phyloP scores from a whole-genome alignment of 2,329 filamentous ascomycete genomes.

The Amphichorda felina region DNA sequence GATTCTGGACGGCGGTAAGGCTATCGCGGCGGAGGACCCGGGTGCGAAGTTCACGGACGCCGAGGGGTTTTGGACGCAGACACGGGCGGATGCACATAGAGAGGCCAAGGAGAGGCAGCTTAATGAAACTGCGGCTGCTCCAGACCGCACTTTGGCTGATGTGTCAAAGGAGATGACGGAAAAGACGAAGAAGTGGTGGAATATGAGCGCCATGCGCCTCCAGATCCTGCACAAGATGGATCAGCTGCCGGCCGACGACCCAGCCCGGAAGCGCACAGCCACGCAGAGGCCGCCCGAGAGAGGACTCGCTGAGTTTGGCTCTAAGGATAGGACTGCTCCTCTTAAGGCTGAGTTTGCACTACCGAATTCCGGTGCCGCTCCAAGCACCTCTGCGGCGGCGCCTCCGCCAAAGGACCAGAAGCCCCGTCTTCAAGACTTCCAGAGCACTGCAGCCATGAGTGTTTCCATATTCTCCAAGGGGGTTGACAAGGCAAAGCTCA shows the following conservation, averaged over 20 bases:
- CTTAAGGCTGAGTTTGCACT: conserved; percentile 1
- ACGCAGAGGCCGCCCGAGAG: conserved; percentile 17
- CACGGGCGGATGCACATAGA: conserved; percentile 13
- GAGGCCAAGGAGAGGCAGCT: conserved; percentile 17
- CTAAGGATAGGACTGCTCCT: not conserved
- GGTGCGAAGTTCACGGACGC: conserved; percentile 21
- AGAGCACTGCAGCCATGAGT: conserved; percentile 19
- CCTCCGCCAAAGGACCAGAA: not conserved
- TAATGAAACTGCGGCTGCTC: too few species aligned
- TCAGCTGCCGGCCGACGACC: conserved; percentile 28
- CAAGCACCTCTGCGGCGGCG: not conserved
- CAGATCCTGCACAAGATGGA: conserved; percentile 34
- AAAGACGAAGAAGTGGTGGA: conserved; percentile 18
- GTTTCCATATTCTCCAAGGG: conserved; percentile 31
- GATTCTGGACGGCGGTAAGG: conserved; percentile 18
- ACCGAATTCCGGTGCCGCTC: not conserved
- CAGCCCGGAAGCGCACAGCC: conserved; percentile 32
- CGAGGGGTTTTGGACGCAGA: conserved; percentile 34
- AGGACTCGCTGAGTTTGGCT: conserved; percentile 9
- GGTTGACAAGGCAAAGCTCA: conserved; percentile 25
- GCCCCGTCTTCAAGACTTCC: conserved; percentile 21
- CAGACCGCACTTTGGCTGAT: too few species aligned
- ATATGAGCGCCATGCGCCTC: conserved; percentile 31
- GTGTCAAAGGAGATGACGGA: not conserved
- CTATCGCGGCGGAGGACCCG: conserved; percentile 18